A percentile compares a stretch with the other conserved stretches of the same genome.
Evolutionary conservation across 441 rosid genomes (phyloP).

Genomic region (Breynia disticha): DNA sequence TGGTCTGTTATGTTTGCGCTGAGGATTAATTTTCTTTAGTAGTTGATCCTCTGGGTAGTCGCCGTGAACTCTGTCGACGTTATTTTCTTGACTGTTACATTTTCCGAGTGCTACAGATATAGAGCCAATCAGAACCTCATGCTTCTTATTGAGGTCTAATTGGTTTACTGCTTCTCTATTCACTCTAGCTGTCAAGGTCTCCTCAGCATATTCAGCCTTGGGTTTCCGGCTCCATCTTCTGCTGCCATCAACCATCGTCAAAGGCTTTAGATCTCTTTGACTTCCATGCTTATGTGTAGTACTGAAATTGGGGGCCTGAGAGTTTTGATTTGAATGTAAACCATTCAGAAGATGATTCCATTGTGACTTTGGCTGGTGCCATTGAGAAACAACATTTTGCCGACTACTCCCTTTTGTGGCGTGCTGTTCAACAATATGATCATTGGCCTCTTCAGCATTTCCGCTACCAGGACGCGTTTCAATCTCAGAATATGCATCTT

Average conservation of each 20-base stretch:
- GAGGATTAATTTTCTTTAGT: slow-evolving; percentile 30
- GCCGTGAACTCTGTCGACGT: slow-evolving; percentile 27
- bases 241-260: slow-evolving; percentile 28
- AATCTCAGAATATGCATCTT: slow-evolving; percentile 32
- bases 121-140: slow-evolving; percentile 75
- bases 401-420: slow-evolving; percentile 28
- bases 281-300: slow-evolving; percentile 47
- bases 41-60: slow-evolving; percentile 24
- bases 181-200: slow-evolving; percentile 21
- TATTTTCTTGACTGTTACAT: slow-evolving; percentile 24
- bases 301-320: slow-evolving; percentile 33
- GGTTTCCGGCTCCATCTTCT: slow-evolving; percentile 76
- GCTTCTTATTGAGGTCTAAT: slow-evolving; percentile 34
- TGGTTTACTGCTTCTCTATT: slow-evolving; percentile 38
- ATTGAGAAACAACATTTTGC: slow-evolving; percentile 20
- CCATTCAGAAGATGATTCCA: slow-evolving; percentile 31
- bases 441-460: slow-evolving; percentile 22
- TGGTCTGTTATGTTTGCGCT: slow-evolving; percentile 26
- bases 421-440: slow-evolving; percentile 28
- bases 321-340: slow-evolving; percentile 32
- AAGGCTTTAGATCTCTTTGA: slow-evolving; percentile 29
- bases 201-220: slow-evolving; percentile 35
- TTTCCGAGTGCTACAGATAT: slow-evolving; percentile 57
- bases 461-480: slow-evolving; percentile 30
- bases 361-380: slow-evolving; percentile 40